Conservation (phyloP, 257 asterid species). For the Solanum ossicruentum region DNA sequence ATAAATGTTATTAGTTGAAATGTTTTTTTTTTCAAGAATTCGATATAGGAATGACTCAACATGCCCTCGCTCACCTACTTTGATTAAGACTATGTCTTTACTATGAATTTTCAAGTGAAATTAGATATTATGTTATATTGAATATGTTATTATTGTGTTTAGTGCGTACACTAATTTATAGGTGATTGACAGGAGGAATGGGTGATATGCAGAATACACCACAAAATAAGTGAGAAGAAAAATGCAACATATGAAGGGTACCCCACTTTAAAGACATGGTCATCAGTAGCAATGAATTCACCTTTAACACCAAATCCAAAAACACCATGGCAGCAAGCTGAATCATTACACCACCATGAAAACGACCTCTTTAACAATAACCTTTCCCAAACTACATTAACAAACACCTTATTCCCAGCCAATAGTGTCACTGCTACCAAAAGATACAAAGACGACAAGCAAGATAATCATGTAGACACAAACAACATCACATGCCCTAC, state of each 20-base stretch:
- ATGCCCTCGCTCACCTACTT: not conserved
- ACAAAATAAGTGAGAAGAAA: not conserved
- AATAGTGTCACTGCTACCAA: not conserved
- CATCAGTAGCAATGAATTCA: not conserved
- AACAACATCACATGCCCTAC: not conserved
- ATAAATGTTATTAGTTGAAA: not conserved
- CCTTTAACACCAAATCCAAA: slow-evolving; percentile 20
- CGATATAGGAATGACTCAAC: not conserved
- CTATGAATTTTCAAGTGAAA: not conserved
- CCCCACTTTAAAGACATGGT: not conserved
- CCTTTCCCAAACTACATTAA: not conserved
- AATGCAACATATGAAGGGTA: not conserved
- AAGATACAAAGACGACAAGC: not conserved
- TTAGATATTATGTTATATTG: too few species aligned
- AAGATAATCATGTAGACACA: not conserved
- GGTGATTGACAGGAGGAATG: not conserved
- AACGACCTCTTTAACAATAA: not conserved
- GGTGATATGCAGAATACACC: slow-evolving; percentile 3
- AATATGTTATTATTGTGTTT: too few species aligned
- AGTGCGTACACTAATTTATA: too few species aligned
- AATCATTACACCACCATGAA: not conserved
- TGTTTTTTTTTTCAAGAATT: not conserved
- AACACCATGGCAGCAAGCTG: slow-evolving; percentile 8
- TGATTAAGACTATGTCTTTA: not conserved
- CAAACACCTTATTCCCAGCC: not conserved